Conservation (phyloP, 2,329 filamentous ascomycete genomes). For the Colletotrichum sp. region DNA sequence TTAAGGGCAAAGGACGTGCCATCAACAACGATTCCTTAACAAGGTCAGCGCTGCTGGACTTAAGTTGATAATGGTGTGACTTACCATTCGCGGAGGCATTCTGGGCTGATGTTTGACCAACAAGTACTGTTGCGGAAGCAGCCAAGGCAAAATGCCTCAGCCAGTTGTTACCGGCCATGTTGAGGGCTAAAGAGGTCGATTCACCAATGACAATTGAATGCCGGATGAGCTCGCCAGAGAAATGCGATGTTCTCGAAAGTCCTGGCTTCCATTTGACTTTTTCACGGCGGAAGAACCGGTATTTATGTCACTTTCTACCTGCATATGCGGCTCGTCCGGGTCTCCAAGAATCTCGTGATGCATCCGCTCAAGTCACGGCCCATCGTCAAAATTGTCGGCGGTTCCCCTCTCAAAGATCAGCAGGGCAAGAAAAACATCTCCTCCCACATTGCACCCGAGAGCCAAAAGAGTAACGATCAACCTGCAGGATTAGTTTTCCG, state of each 20-base stretch:
- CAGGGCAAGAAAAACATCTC: background rate
- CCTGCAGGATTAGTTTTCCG: background rate
- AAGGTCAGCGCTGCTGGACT: background rate
- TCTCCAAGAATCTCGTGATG: background rate
- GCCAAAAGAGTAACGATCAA: background rate
- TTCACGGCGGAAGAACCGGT: background rate
- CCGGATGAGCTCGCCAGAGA: background rate
- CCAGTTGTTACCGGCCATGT: background rate
- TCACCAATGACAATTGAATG: background rate
- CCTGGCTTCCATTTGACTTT: background rate
- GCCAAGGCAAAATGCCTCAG: background rate
- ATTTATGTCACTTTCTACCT: background rate
- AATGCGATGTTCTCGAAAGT: background rate
- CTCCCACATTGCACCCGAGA: background rate
- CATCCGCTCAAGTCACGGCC: background rate
- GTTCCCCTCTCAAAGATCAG: background rate
- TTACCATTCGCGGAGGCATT: background rate
- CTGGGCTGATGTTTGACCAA: background rate
- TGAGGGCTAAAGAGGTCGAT: background rate
- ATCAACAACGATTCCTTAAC: constrained; percentile 55
- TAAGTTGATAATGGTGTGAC: too few species aligned
- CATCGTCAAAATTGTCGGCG: constrained; percentile 15
- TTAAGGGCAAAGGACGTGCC: constrained; percentile 63
- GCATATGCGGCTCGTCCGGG: background rate
- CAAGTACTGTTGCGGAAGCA: background rate